Percentiles rank a stretch among this genome's conserved stretches.
These are phyloP conservation scores for Barnettozyma salicaria DNA, from an alignment of 805 yeast species.

Conservation along the genomic window DNA sequence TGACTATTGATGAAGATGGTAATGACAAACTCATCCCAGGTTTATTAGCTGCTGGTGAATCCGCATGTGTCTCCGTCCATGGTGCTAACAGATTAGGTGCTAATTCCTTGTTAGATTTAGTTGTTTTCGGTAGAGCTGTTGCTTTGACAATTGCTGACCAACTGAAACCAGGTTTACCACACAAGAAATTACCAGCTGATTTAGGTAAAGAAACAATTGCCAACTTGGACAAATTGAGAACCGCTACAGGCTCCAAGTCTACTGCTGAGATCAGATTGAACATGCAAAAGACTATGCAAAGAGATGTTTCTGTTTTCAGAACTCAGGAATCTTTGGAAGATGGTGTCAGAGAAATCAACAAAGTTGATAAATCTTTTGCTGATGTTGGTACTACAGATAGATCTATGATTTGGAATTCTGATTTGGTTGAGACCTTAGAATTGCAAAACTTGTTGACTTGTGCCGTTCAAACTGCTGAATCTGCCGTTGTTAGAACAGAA, in stretches of 20 bases:
- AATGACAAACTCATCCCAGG: slow-evolving; percentile 91
- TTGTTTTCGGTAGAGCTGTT: slow-evolving; percentile 98
- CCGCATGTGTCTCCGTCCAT: slow-evolving; percentile 98
- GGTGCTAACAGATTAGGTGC: slow-evolving; percentile 99
- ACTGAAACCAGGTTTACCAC: slow-evolving; percentile 84
- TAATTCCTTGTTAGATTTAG: slow-evolving; percentile 91
- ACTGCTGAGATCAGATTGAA: slow-evolving; percentile 86
- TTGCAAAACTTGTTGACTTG: slow-evolving; percentile 94
- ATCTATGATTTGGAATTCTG: slow-evolving; percentile 99
- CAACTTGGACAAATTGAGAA: slow-evolving; percentile 84
- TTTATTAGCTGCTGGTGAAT: slow-evolving; percentile 95
- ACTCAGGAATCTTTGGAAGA: slow-evolving; percentile 85
- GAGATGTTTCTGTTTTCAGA: slow-evolving; percentile 95
- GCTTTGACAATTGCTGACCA: slow-evolving; percentile 84
- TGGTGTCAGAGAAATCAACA: slow-evolving; percentile 76
- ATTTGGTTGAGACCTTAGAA: slow-evolving; percentile 92
- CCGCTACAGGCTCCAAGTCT: slow-evolving; percentile 70
- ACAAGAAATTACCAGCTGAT: slow-evolving; percentile 74
- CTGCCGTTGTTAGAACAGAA: slow-evolving; percentile 94
- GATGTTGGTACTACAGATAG: slow-evolving; percentile 87
- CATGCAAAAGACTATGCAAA: slow-evolving; percentile 96
- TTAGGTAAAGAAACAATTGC: slow-evolving; percentile 86
- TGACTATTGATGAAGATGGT: slow-evolving; percentile 77
- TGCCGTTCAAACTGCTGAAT: slow-evolving; percentile 90
- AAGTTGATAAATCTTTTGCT: slow-evolving; percentile 65